Evolutionary conservation across 768 basidiomycete species (phyloP), one percentile per base, ranked within the genome.

Genomic region (Mycena olivaceomarginata): DNA sequence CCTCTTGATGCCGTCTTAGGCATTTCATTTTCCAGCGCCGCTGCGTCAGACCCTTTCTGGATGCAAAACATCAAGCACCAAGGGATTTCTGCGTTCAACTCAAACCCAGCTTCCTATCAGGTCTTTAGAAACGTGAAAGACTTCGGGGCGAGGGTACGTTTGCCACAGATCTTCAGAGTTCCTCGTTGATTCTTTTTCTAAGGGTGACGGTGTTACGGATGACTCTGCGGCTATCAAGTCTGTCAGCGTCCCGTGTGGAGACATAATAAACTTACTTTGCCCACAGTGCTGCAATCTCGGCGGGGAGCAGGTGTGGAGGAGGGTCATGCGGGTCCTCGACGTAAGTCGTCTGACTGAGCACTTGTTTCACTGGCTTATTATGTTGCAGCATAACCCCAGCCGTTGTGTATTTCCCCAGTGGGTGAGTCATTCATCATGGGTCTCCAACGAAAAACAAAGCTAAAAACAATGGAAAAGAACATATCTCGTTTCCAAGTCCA

Each of bases 91-190:
- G 90, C 95, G 2, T 94, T 91, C 85, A 94, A 94, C 81, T 80
- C 93, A 9, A 86, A 90, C 81, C 89, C 91, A 13, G 82, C 82
- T 40, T 4, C 69, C 13, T 96, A 96, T 82, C 85, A 92, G 63
- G 94, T 95, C 20, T 95, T 94, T 85, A 90, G 95, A 57, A 95
- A 95, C 81, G 95, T 96, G 63, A 94, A 93, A 86, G 86, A 88
- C 64, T 90, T 88, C 74, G 88, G 88, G 5, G 89, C 88, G 12
- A 84, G 82, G 73, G 89, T 74, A 40, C 43, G 31, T 31, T 25
- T 53, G 20, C 2, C 11, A 7, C 56, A 18, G 25, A 16, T 9
- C 40, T n/a, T 20, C 8, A 53, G 43, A 7, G 10, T 53, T 39
- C 8, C 16, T 48, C 40, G 57, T 56, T 73, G n/a, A 67, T 40